Conservation (phyloP, 2,329 filamentous ascomycete species). For the Gaeumannomyces tritici region DNA sequence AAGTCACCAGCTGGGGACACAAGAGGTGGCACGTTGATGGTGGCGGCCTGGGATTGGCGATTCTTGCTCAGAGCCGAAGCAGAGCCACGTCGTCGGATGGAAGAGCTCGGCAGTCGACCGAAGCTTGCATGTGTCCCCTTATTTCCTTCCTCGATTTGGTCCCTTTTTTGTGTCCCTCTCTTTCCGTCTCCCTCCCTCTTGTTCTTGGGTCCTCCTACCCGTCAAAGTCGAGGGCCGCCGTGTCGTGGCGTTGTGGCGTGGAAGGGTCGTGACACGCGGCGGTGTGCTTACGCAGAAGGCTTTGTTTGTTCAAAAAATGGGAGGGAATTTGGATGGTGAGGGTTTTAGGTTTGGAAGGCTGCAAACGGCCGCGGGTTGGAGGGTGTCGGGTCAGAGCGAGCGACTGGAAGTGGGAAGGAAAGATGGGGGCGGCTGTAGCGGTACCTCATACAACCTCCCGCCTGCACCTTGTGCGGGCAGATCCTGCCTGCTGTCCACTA, state of each 20-base stretch:
- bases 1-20: background rate
- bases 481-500: background rate
- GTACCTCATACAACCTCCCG: background rate
- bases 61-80: slow-evolving; percentile 1
- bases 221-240: background rate
- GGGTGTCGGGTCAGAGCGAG: background rate
- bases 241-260: background rate
- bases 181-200: no score
- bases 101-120: background rate
- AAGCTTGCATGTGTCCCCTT: background rate
- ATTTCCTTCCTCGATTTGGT: background rate
- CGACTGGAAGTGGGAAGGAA: background rate
- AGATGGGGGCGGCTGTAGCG: background rate
- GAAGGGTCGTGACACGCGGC: slow-evolving; percentile 1
- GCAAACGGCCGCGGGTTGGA: background rate
- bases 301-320: slow-evolving; percentile 1
- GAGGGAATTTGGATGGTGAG: background rate
- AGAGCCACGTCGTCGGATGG: slow-evolving; percentile 1
- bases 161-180: background rate
- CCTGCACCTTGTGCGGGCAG: background rate
- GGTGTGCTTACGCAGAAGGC: background rate
- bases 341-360: slow-evolving; percentile 1
- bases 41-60: background rate
- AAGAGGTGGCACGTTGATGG: background rate
- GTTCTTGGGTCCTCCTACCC: background rate